Conservation (phyloP, 306 rosid genomes). For the Fragaria vesca region DNA sequence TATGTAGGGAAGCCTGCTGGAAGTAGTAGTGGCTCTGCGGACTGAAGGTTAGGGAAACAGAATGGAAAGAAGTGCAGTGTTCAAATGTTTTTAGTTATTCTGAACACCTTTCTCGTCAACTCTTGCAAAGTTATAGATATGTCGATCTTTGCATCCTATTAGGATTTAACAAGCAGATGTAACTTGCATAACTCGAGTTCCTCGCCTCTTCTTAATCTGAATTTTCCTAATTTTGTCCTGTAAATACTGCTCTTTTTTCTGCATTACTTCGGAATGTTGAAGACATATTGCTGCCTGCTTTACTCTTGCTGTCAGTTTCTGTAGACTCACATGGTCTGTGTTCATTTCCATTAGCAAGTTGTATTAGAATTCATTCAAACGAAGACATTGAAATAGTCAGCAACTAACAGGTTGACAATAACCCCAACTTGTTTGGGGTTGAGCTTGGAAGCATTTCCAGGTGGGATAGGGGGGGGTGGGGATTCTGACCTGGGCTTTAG, state of each 20-base stretch:
- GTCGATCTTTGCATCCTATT: conserved; percentile 16
- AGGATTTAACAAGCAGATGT: conserved; percentile 2
- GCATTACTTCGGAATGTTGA: background rate
- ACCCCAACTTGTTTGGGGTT: background rate
- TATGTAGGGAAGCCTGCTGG: conserved; percentile 44
- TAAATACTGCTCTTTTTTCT: conserved; percentile 19
- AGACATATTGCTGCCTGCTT: background rate
- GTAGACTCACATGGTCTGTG: background rate
- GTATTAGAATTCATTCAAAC: background rate
- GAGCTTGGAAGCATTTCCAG: conserved; percentile 1
- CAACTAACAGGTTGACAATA: background rate
- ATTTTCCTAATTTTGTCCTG: conserved; percentile 6
- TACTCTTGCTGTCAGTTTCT: background rate
- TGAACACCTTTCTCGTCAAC: conserved; percentile 13
- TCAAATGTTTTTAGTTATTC: conserved; percentile 25
- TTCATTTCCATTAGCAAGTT: background rate
- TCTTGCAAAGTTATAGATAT: conserved; percentile 14
- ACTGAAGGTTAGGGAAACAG: conserved; percentile 36
- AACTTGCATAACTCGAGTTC: conserved; percentile 24
- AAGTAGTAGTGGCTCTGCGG: conserved; percentile 38
- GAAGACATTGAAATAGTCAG: background rate
- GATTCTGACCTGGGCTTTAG: conserved; percentile 24
- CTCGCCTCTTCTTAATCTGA: background rate
- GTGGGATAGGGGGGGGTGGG: conserved; percentile 12
- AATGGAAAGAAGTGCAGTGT: conserved; percentile 25